These are phyloP conservation scores for Emergomyces africanus DNA, from an alignment of 2,329 filamentous ascomycete genomes.

Conservation along the genomic window DNA sequence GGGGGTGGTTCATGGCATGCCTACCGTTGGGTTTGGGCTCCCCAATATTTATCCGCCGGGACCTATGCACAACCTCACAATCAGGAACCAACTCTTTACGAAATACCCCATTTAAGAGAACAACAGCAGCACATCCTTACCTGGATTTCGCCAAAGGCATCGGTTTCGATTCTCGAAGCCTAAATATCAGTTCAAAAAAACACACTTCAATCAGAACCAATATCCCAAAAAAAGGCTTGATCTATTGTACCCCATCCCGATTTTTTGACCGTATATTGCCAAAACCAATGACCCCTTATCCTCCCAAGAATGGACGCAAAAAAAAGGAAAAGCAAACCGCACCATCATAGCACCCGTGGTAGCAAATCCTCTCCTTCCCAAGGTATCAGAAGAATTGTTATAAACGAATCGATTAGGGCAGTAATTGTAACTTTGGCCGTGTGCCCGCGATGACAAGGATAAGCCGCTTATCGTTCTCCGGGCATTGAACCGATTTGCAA, in stretches of 20 bases:
- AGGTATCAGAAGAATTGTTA: not conserved
- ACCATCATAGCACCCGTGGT: conserved; percentile 9
- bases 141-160: conserved; percentile 95
- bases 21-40: conserved; percentile 87
- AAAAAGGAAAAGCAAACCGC: not conserved
- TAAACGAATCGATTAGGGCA: not conserved
- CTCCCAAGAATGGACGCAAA: not conserved
- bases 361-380: conserved; percentile 7
- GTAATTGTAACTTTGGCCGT: not conserved
- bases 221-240: not conserved
- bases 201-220: not conserved
- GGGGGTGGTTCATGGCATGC: conserved; percentile 18
- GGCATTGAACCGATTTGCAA: not conserved
- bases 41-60: conserved; percentile 90
- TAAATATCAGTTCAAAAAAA: conserved; percentile 9
- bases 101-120: not conserved
- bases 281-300: not conserved
- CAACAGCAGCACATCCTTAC: conserved; percentile 18
- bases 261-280: too few relatives aligned
- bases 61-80: conserved; percentile 38
- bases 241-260: not conserved
- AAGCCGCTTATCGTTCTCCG: not conserved
- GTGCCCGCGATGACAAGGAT: not conserved
- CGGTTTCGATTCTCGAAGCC: conserved; percentile 65
- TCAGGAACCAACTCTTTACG: not conserved